These are phyloP conservation scores for Austropuccinia psidii DNA, from an alignment of 1,284 basidiomycete genomes.

Conservation along the genomic window DNA sequence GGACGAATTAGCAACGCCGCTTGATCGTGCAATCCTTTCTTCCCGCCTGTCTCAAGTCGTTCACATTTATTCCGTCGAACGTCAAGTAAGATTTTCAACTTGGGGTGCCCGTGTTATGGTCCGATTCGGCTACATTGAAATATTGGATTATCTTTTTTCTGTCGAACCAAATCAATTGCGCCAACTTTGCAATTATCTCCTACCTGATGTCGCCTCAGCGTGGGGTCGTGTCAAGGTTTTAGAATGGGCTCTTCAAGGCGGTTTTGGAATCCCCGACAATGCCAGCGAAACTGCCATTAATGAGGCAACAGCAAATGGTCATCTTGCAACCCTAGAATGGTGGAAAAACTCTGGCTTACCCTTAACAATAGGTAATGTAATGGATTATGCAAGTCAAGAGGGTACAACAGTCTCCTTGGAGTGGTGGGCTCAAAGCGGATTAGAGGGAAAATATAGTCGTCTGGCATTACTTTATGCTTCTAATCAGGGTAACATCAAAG, in stretches of 20 bases:
- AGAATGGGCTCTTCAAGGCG: slow-evolving; percentile 54
- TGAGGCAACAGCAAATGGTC: slow-evolving; percentile 44
- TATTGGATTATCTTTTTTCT: slow-evolving; percentile 62
- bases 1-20: slow-evolving; percentile 56
- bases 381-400: slow-evolving; percentile 67
- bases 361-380: slow-evolving; percentile 67
- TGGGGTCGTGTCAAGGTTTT: slow-evolving; percentile 44
- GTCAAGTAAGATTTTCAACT: slow-evolving; percentile 57
- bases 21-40: slow-evolving; percentile 62
- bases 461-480: slow-evolving; percentile 66
- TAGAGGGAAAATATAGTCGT: slow-evolving; percentile 66
- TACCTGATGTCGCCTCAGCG: slow-evolving; percentile 44
- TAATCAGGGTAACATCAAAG: slow-evolving; percentile 67
- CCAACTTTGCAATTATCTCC: slow-evolving; percentile 38
- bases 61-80: slow-evolving; percentile 49
- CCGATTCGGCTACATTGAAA: slow-evolving; percentile 64
- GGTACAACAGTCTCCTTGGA: slow-evolving; percentile 55
- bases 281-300: slow-evolving; percentile 38
- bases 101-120: slow-evolving; percentile 60
- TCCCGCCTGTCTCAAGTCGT: slow-evolving; percentile 57
- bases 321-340: slow-evolving; percentile 67
- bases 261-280: slow-evolving; percentile 21
- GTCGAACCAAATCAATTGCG: slow-evolving; percentile 51
- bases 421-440: slow-evolving; percentile 67
- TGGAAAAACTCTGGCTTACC: slow-evolving; percentile 59